phyloP scores from a whole-genome alignment of 495 filamentous ascomycete genomes.

The Lophium mytilinum region DNA sequence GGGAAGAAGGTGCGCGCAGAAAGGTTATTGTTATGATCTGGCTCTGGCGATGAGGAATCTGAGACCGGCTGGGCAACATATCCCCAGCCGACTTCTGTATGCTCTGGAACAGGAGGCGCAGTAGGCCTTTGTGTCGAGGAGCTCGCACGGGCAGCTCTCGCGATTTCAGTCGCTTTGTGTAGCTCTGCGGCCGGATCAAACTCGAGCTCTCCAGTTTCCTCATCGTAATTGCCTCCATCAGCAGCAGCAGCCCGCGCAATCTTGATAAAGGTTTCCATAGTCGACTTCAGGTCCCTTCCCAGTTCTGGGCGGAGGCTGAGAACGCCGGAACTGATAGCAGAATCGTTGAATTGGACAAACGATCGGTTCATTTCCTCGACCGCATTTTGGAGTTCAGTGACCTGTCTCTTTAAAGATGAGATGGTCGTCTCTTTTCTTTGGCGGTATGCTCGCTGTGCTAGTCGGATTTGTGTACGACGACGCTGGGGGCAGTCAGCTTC shows the following conservation, averaged over 20 bases:
- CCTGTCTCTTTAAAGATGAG: conserved; percentile 58
- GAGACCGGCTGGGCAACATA: conserved; percentile 3
- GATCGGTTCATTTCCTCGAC: conserved; percentile 68
- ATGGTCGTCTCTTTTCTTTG: conserved; percentile 78
- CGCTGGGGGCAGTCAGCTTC: conserved; percentile 42
- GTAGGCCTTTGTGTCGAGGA: not conserved
- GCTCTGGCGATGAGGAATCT: not conserved
- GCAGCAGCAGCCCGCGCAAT: conserved; percentile 35
- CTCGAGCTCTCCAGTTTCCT: conserved; percentile 16
- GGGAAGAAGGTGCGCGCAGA: conserved; percentile 8
- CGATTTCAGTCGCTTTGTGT: conserved; percentile 7
- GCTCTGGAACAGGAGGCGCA: not conserved
- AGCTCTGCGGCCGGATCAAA: conserved; percentile 12
- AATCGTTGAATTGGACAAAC: conserved; percentile 63
- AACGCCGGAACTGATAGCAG: conserved; percentile 42
- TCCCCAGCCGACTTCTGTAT: conserved; percentile 16
- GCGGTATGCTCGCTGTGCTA: conserved; percentile 79
- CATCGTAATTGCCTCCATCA: conserved; percentile 28
- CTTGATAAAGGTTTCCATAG: conserved; percentile 41
- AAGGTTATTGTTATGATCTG: not conserved
- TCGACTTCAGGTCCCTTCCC: conserved; percentile 36
- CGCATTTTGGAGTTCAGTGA: conserved; percentile 54
- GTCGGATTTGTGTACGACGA: conserved; percentile 76
- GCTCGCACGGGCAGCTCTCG: not conserved
- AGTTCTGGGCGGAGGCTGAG: conserved; percentile 33